Conservation (phyloP, 2,329 filamentous ascomycete genomes). For the Thielaviopsis musarum region DNA sequence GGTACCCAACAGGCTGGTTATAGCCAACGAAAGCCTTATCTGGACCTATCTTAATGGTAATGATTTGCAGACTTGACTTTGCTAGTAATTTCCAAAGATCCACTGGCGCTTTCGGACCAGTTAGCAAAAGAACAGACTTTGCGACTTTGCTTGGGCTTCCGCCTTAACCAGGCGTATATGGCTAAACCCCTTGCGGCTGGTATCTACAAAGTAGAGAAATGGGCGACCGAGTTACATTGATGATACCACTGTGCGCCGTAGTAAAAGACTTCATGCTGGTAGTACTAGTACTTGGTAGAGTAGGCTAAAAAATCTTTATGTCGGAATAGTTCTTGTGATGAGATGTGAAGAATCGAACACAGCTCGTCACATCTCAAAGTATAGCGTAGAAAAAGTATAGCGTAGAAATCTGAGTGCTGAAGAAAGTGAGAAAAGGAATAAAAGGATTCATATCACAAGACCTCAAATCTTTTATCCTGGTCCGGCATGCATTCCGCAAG, state of each 20-base stretch:
- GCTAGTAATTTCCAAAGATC: background rate
- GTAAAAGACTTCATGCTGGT: no score
- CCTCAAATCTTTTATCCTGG: background rate
- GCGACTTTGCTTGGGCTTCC: no score
- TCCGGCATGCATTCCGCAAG: background rate
- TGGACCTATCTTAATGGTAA: background rate
- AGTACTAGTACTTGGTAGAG: no score
- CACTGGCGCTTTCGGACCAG: no score
- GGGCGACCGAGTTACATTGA: background rate
- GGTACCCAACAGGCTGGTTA: background rate
- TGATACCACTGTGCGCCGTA: background rate
- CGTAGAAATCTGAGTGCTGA: background rate
- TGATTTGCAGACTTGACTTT: background rate
- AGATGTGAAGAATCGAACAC: background rate
- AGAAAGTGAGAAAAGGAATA: background rate
- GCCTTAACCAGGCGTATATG: background rate
- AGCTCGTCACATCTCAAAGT: background rate
- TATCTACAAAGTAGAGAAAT: background rate
- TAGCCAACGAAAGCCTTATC: background rate
- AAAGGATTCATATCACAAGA: background rate
- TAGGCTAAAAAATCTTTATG: background rate
- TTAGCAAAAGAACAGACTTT: no score
- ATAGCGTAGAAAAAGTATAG: background rate
- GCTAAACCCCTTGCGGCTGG: background rate
- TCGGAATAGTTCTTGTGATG: background rate